Conservation (phyloP, 2,329 filamentous ascomycete genomes). For the Colletotrichum plurivorum region DNA sequence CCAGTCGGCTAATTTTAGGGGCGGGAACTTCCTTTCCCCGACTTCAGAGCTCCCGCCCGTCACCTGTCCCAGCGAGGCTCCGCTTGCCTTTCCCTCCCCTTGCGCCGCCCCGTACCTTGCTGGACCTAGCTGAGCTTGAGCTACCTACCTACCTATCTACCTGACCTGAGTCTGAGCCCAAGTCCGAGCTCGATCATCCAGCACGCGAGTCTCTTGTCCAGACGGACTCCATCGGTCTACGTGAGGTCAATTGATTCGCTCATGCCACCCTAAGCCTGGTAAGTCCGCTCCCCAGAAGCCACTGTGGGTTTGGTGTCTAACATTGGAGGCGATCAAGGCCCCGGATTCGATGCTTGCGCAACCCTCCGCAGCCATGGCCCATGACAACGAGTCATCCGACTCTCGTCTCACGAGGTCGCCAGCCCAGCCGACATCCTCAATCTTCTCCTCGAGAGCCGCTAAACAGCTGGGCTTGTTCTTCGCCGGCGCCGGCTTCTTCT, state of each 20-base stretch:
- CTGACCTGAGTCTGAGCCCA: conserved; percentile 6
- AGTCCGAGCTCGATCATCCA: too few relatives aligned
- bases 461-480: conserved; percentile 79
- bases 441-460: conserved; percentile 31
- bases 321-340: conserved; percentile 13
- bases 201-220: conserved; percentile 2
- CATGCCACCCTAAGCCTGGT: conserved; percentile 27
- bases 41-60: conserved; percentile 27
- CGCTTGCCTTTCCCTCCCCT: conserved; percentile 27
- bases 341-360: conserved; percentile 39
- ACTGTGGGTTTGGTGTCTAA: conserved; percentile 29
- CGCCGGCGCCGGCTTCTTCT: conserved; percentile 82
- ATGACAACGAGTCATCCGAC: conserved; percentile 33
- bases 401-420: conserved; percentile 38
- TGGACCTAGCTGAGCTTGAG: not conserved
- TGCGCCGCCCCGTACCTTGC: conserved; percentile 10
- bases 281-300: conserved; percentile 22
- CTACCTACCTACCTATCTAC: not conserved
- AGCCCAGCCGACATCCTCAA: conserved; percentile 37
- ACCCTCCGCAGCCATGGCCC: conserved; percentile 37
- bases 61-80: conserved; percentile 25
- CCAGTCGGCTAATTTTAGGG: conserved; percentile 35
- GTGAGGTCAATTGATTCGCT: conserved; percentile 24
- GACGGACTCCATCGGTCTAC: conserved; percentile 21
- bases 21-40: conserved; percentile 41